Conservation (phyloP, 148 eudicot genomes). For the Limonium bicolor region DNA sequence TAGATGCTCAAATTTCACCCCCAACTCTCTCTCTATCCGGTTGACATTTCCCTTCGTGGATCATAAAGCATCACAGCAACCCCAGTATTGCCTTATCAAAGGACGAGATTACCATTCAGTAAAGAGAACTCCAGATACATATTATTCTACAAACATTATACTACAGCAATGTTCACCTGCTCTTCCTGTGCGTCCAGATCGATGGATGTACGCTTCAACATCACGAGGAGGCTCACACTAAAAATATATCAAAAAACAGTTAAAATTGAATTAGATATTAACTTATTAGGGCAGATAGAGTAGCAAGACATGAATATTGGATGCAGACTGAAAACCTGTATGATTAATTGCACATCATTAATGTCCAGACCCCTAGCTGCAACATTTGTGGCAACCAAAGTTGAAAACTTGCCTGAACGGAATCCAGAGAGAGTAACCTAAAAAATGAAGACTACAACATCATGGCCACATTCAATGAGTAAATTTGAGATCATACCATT, state of each 20-base stretch:
- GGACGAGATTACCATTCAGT: too few species aligned
- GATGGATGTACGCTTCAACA: slow-evolving; percentile 96
- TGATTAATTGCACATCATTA: slow-evolving; percentile 76
- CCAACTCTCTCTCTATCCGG: slow-evolving; percentile 81
- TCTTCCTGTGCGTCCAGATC: slow-evolving; percentile 96
- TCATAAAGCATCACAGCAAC: slow-evolving; percentile 92
- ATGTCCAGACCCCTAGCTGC: slow-evolving; percentile 93
- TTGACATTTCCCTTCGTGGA: slow-evolving; percentile 53
- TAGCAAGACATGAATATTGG: background rate
- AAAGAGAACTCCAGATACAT: too few species aligned
- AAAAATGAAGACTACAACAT: slow-evolving; percentile 2
- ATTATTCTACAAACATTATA: background rate
- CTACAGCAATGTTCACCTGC: slow-evolving; percentile 37
- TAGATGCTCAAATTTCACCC: slow-evolving; percentile 82
- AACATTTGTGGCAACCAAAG: slow-evolving; percentile 86
- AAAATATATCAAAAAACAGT: slow-evolving; percentile 2
- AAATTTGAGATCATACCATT: too few species aligned
- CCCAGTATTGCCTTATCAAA: slow-evolving; percentile 75
- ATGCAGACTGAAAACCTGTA: slow-evolving; percentile 35
- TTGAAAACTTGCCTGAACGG: slow-evolving; percentile 73
- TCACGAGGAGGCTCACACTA: slow-evolving; percentile 95
- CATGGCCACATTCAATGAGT: background rate
- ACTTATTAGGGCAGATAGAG: background rate
- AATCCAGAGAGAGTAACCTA: slow-evolving; percentile 77
- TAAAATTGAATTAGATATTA: too few species aligned